A percentile compares a stretch with the other conserved stretches of the same genome.
Conservation (phyloP, 257 asterid genomes). For the Nicotiana undulata region DNA sequence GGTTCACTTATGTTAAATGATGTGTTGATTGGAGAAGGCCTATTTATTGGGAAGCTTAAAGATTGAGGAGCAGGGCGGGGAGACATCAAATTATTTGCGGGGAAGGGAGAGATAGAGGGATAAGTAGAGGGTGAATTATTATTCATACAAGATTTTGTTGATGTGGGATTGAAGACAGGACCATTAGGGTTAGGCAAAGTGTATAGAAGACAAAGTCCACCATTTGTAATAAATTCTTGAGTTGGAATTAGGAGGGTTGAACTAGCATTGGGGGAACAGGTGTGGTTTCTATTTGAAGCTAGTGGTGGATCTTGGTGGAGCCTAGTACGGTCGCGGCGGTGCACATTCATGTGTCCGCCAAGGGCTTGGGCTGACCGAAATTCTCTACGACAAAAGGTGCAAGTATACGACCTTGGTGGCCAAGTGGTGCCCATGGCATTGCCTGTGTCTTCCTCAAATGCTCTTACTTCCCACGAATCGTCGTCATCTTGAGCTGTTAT, state of each 20-base stretch:
- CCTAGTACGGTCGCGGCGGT: constrained; percentile 68
- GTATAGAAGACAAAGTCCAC: constrained; percentile 45
- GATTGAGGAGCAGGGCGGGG: constrained; percentile 10
- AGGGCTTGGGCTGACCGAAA: constrained; percentile 78
- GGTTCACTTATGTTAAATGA: constrained; percentile 25
- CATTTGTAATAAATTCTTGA: constrained; percentile 30
- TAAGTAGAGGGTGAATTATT: constrained; percentile 10
- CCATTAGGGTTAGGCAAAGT: constrained; percentile 45
- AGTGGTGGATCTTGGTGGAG: constrained; percentile 31
- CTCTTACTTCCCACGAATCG: constrained; percentile 66
- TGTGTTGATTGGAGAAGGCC: constrained; percentile 20
- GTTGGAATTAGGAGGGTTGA: constrained; percentile 31
- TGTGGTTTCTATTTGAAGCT: not conserved
- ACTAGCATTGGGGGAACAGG: not conserved
- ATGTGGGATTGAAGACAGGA: constrained; percentile 12
- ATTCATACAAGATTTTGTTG: constrained; percentile 12
- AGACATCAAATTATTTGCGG: constrained; percentile 12
- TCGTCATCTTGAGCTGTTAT: constrained; percentile 21
- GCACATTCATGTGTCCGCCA: constrained; percentile 86
- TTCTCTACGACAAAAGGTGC: constrained; percentile 57
- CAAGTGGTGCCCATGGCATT: constrained; percentile 53
- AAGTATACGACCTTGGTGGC: constrained; percentile 71
- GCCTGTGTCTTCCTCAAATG: constrained; percentile 56
- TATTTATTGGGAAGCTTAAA: not conserved
- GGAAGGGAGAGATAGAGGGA: constrained; percentile 13